Base-by-base conservation (phyloP, 352 stramenopile genomes). In the Phytophthora sp. region DNA sequence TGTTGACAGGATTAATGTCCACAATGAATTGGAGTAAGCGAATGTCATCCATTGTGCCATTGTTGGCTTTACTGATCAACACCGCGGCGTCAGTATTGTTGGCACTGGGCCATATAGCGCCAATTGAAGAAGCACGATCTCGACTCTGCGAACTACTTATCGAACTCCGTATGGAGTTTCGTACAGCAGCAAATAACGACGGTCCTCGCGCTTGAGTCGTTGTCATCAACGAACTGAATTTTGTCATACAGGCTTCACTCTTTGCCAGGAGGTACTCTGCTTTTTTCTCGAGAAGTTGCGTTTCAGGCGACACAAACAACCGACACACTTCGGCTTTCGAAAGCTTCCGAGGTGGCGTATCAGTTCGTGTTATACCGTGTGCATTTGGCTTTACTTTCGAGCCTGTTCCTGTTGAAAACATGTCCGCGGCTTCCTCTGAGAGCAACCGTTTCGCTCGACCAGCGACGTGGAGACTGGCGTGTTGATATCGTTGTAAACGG, bases 271-370 rank as follows among this genome's bases (percentile, higher is more conserved):
- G 73, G 50, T 83, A 83, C 20, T 80, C 87, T 0, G 72, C 68
- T 15, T 79, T 85, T 5, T 71, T 79, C 46, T 91, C 79, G 0
- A 93, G 71, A 1, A 82, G 29, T 74, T 86, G 39, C 74, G 71
- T 24, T 69, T 81, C 23, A 57, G 73, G 16, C 58, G 76, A 77
- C 50, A 20, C 63, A 54, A 57, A 93, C 26, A 69, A 88, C 9
- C 30, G n/a, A 3, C 64, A 45, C 0, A 56, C 13, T n/a, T 72
- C 65, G 2, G 51, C 29, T 50, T 69, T 51, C 12, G 52, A 64
- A 23, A 45, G 16, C n/a, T 41, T 64, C 0, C 15, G 41, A 18
- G 45, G 42, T 16, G 49, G 23, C 2, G 45, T 52, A 9, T 9
- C 26, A 26, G 29, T 35, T 27, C 62, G 36, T 15, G 23, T 18